These are phyloP conservation scores for Cystobasidium tubakii DNA, from an alignment of 768 basidiomycete genomes.

Conservation along the genomic window DNA sequence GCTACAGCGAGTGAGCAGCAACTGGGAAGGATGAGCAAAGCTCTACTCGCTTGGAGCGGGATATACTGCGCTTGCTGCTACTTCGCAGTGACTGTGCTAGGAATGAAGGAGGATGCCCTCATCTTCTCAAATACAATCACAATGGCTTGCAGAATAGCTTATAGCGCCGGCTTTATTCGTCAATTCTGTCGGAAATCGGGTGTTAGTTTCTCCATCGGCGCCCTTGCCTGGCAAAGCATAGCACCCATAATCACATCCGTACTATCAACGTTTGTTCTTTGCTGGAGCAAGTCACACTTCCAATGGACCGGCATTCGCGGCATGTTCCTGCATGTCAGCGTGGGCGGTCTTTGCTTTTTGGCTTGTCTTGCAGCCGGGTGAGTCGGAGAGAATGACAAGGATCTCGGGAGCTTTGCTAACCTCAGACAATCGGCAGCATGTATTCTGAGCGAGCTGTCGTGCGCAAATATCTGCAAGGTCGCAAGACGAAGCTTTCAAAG, in stretches of 20 bases:
- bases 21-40: conserved; percentile 62
- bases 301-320: neutral
- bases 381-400: neutral
- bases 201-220: neutral
- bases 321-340: neutral
- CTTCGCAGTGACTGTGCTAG: conserved; percentile 52
- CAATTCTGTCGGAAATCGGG: neutral
- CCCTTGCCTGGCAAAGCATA: neutral
- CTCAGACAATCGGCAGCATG: neutral
- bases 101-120: conserved; percentile 55
- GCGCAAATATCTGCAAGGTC: no score
- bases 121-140: conserved; percentile 46
- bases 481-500: neutral
- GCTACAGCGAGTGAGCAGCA: conserved; percentile 66
- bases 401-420: neutral
- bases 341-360: neutral
- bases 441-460: neutral
- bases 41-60: conserved; percentile 72
- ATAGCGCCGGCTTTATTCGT: conserved; percentile 30
- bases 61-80: conserved; percentile 60
- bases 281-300: neutral
- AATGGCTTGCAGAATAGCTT: conserved; percentile 42
- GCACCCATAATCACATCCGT: neutral
- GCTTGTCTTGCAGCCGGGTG: neutral
- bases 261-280: neutral